Conservation (phyloP, 345 rosid genomes). For the Eucalyptus rudis region DNA sequence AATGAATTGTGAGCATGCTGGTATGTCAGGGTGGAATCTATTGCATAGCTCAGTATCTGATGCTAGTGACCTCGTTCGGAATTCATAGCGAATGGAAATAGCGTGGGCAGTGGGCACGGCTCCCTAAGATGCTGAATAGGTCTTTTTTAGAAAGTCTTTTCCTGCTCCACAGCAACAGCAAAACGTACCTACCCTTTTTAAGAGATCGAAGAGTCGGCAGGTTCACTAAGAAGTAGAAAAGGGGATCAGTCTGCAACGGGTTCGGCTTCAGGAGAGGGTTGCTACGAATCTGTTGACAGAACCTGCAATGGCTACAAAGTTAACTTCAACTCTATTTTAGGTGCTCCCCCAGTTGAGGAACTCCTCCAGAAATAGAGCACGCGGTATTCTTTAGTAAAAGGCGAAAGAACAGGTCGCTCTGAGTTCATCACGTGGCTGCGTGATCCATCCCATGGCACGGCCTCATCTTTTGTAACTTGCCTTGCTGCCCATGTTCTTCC, state of each 20-base stretch:
- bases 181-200: background rate
- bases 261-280: background rate
- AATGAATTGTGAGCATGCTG: background rate
- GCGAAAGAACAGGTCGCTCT: constrained; percentile 37
- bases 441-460: background rate
- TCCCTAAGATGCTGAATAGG: background rate
- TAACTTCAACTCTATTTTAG: background rate
- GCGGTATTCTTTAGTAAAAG: constrained; percentile 38
- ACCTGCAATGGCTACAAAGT: background rate
- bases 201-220: no score
- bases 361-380: background rate
- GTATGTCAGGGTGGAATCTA: background rate
- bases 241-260: background rate
- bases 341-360: background rate
- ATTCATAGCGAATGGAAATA: background rate
- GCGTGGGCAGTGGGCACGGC: background rate
- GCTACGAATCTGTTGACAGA: background rate
- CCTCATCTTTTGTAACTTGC: background rate
- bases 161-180: background rate
- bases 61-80: background rate
- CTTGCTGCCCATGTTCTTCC: background rate
- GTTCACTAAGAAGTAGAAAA: background rate
- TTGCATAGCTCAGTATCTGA: background rate
- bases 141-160: background rate
- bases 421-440: background rate